A percentile compares a stretch with the other conserved stretches of the same genome.
phyloP scores from a whole-genome alignment of 73 alveolate species.

The Loxodes magnus region DNA sequence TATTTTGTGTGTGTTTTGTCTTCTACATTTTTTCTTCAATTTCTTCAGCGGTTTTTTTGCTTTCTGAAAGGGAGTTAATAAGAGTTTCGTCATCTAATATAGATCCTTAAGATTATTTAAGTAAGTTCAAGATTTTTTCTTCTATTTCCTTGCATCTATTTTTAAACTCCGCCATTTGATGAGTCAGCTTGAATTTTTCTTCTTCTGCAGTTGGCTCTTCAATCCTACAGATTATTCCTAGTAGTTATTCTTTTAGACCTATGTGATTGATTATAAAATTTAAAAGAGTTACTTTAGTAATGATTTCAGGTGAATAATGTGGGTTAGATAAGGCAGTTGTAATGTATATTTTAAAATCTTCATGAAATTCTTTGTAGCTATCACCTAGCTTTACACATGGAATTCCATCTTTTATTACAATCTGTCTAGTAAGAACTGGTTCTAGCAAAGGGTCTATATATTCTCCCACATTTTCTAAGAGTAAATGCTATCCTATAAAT shows the following conservation, averaged over 20 bases:
- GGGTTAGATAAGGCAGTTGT: constrained; percentile 90
- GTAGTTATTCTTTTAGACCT: constrained; percentile 86
- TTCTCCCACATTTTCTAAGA: constrained; percentile 77
- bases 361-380: constrained; percentile 63
- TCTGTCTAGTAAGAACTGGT: constrained; percentile 69
- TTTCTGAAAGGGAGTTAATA: constrained; percentile 63
- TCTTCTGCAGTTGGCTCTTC: constrained; percentile 89
- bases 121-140: constrained; percentile 83
- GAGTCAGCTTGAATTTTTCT: constrained; percentile 56
- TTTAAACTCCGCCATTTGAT: constrained; percentile 70
- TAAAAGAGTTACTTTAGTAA: constrained; percentile 85
- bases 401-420: constrained; percentile 50
- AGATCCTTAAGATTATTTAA: constrained; percentile 61
- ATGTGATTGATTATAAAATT: constrained; percentile 95
- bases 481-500: constrained; percentile 64
- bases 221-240: constrained; percentile 83
- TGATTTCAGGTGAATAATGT: constrained; percentile 90
- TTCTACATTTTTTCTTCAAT: constrained; percentile 61
- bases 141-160: constrained; percentile 79
- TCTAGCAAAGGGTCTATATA: constrained; percentile 83
- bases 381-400: constrained; percentile 65
- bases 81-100: constrained; percentile 80
- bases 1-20: constrained; percentile 72
- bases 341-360: constrained; percentile 77
- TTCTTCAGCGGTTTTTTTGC: constrained; percentile 80